phyloP scores from a whole-genome alignment of 1,284 basidiomycete species.

The Ceratobasidium sp. region DNA sequence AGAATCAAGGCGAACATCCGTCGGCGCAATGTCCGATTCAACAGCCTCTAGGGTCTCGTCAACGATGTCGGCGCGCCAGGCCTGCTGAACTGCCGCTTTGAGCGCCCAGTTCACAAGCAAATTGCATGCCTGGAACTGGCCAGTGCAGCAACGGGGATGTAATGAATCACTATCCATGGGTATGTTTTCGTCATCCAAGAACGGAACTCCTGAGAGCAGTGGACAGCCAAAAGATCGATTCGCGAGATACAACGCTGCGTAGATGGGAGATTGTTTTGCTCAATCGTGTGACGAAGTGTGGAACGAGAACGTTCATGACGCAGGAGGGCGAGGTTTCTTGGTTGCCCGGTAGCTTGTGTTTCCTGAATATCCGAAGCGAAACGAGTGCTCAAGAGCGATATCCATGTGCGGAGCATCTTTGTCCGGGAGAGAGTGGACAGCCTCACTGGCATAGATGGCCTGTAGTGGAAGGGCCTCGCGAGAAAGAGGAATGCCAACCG shows the following conservation, averaged over 20 bases:
- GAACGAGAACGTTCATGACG: conserved; percentile 51
- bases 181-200: conserved; percentile 53
- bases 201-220: conserved; percentile 57
- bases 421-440: background rate
- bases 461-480: conserved; percentile 28
- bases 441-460: conserved; percentile 24
- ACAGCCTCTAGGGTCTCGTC: conserved; percentile 46
- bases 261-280: background rate
- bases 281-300: conserved; percentile 55
- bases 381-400: conserved; percentile 52
- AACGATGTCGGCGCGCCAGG: conserved; percentile 55
- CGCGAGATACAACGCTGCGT: conserved; percentile 50
- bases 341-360: background rate
- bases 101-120: conserved; percentile 55
- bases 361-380: conserved; percentile 54
- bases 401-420: background rate
- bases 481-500: conserved; percentile 11
- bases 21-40: background rate
- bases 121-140: conserved; percentile 56
- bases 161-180: conserved; percentile 51
- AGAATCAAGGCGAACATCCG: background rate
- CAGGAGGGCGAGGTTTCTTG: background rate
- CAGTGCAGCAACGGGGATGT: conserved; percentile 52
- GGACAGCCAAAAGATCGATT: conserved; percentile 60
- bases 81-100: conserved; percentile 54